phyloP scores from a whole-genome alignment of 306 rosid species.

The Quercus rubra region DNA sequence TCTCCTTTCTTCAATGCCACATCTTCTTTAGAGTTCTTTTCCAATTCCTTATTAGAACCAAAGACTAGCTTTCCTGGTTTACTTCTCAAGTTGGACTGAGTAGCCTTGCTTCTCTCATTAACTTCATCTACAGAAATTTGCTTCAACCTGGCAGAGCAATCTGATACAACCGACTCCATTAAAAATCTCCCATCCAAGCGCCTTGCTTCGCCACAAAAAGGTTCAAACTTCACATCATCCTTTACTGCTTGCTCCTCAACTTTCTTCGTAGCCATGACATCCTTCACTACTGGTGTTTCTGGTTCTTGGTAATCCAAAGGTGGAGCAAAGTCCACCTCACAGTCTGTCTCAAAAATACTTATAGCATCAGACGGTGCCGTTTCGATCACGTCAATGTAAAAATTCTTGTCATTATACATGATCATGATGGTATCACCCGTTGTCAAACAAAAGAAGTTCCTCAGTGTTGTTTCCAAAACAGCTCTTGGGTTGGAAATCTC shows the following conservation, averaged over 20 bases:
- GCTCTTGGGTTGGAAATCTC: not conserved
- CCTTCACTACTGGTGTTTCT: not conserved
- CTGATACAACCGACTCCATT: not conserved
- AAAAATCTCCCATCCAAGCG: not conserved
- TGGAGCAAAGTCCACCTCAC: not conserved
- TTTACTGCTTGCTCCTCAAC: not conserved
- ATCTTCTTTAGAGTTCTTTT: not conserved
- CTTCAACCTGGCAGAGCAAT: not conserved
- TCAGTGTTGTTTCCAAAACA: not conserved
- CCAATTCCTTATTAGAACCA: not conserved
- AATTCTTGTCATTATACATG: too few species aligned
- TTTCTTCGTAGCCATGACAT: not conserved
- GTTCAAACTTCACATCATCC: too few species aligned
- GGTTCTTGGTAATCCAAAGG: not conserved
- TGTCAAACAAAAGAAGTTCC: too few species aligned
- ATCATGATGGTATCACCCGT: too few species aligned
- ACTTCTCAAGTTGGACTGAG: not conserved
- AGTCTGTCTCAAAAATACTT: not conserved
- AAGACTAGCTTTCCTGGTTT: not conserved
- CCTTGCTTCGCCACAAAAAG: not conserved
- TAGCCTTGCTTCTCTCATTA: not conserved
- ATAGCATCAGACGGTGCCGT: too few species aligned
- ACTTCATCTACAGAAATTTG: not conserved
- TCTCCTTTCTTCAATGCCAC: not conserved
- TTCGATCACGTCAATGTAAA: too few species aligned